These are phyloP conservation scores for Ophiocordyceps unilateralis DNA, from an alignment of 2,329 filamentous ascomycete species.

Conservation along the genomic window DNA sequence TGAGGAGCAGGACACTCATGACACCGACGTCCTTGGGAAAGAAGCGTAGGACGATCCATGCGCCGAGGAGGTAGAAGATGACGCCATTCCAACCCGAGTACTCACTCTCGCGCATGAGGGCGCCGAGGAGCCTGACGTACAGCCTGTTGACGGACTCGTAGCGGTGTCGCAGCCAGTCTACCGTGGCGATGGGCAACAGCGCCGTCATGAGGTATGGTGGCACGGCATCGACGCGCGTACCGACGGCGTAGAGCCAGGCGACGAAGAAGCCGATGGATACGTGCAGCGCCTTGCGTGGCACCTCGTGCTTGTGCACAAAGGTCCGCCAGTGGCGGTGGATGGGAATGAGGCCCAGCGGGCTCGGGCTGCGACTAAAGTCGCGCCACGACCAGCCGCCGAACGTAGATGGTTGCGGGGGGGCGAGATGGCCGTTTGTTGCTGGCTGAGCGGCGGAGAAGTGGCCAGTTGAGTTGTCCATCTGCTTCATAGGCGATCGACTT, in stretches of 20 bases:
- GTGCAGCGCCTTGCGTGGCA: slow-evolving; percentile 82
- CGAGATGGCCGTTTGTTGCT: slow-evolving; percentile 46
- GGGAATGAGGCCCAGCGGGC: slow-evolving; percentile 82
- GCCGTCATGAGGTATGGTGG: slow-evolving; percentile 69
- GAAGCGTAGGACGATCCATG: slow-evolving; percentile 70
- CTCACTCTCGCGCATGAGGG: slow-evolving; percentile 93
- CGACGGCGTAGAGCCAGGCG: slow-evolving; percentile 66
- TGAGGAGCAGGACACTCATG: slow-evolving; percentile 75
- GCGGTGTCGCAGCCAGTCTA: slow-evolving; percentile 69
- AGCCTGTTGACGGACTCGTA: slow-evolving; percentile 68
- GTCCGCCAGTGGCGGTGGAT: slow-evolving; percentile 84
- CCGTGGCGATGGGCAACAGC: slow-evolving; percentile 67
- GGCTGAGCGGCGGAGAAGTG: not conserved
- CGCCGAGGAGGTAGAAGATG: slow-evolving; percentile 86
- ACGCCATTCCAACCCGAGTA: slow-evolving; percentile 91
- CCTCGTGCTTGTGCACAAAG: slow-evolving; percentile 92
- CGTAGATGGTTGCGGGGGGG: slow-evolving; percentile 45
- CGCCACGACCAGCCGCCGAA: slow-evolving; percentile 57
- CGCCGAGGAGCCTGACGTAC: slow-evolving; percentile 72
- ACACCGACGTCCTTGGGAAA: slow-evolving; percentile 89
- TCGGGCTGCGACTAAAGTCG: slow-evolving; percentile 79
- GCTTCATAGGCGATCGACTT: slow-evolving; percentile 49
- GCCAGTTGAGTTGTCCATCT: slow-evolving; percentile 19
- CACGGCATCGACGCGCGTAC: slow-evolving; percentile 59
- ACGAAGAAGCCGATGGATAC: slow-evolving; percentile 94